phyloP scores from a whole-genome alignment of 208 protist genomes.

The Crithidia bombi region DNA sequence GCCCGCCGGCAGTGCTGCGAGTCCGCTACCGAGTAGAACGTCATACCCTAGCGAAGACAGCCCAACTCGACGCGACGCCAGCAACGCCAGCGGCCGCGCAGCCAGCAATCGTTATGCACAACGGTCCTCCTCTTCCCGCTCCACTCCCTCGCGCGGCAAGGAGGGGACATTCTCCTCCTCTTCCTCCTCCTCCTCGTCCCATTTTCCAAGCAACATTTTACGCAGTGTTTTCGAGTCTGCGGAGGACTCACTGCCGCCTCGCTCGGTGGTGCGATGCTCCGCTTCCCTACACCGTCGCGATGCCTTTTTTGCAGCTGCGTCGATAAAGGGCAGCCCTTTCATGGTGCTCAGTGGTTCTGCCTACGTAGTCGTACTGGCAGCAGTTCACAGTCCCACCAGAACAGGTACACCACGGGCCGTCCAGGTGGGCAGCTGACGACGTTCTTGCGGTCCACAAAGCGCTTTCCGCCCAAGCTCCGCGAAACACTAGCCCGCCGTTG shows the following conservation, averaged over 20 bases:
- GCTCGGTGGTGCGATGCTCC: no score
- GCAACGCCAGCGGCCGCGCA: background rate
- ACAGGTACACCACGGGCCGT: conserved; percentile 16
- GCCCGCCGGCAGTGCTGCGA: background rate
- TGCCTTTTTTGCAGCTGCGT: background rate
- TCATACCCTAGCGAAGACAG: background rate
- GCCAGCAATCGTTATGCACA: background rate
- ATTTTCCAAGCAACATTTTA: no score
- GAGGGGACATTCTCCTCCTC: no score
- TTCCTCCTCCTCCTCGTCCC: no score
- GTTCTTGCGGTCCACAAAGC: conserved; percentile 8
- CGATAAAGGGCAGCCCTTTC: no score
- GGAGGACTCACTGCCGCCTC: no score
- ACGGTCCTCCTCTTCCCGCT: no score
- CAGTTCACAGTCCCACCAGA: background rate
- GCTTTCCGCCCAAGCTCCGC: conserved; percentile 14
- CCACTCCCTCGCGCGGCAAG: no score
- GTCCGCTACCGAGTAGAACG: background rate
- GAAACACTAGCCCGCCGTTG: conserved; percentile 25
- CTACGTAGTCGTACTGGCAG: conserved; percentile 8
- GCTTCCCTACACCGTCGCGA: background rate
- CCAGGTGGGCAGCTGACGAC: conserved; percentile 19
- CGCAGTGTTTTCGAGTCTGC: no score
- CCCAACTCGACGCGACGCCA: background rate
- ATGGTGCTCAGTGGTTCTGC: background rate